phyloP scores from a whole-genome alignment of 2,329 filamentous ascomycete species.

The Alternaria triticina region DNA sequence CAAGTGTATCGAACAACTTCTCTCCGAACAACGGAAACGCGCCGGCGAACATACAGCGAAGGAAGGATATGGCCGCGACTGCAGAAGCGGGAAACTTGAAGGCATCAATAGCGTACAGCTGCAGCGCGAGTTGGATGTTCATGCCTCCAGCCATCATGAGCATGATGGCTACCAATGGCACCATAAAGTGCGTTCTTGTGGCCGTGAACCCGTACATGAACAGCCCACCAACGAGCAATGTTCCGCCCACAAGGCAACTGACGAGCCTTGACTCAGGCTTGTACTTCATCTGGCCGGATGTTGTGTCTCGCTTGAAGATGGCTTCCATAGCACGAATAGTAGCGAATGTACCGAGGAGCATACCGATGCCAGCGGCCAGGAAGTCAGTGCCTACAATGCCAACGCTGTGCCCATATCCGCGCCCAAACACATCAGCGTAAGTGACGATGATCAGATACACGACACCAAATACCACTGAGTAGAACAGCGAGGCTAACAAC shows the following conservation, averaged over 20 bases:
- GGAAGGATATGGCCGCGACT: constrained; percentile 16
- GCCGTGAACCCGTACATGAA: constrained; percentile 22
- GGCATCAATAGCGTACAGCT: constrained; percentile 16
- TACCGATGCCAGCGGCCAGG: constrained; percentile 16
- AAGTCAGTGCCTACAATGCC: constrained; percentile 20
- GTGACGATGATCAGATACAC: constrained; percentile 21
- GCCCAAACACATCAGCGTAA: constrained; percentile 13
- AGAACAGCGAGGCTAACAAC: constrained; percentile 11
- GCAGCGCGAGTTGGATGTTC: constrained; percentile 15
- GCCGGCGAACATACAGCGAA: constrained; percentile 17
- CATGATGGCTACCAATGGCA: constrained; percentile 12
- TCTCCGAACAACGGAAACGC: constrained; percentile 18
- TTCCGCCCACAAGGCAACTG: constrained; percentile 10
- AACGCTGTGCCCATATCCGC: constrained; percentile 15
- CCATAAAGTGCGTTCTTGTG: constrained; percentile 13
- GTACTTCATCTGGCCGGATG: constrained; percentile 7
- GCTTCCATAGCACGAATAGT: constrained; percentile 20
- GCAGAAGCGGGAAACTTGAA: constrained; percentile 20
- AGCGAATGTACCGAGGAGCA: constrained; percentile 18
- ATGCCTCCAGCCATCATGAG: constrained; percentile 11
- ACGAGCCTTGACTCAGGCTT: constrained; percentile 17
- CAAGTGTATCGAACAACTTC: constrained; percentile 13
- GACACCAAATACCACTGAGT: constrained; percentile 16
- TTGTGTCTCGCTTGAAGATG: constrained; percentile 11
- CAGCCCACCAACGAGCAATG: constrained; percentile 9